Base-by-base conservation (phyloP, 78 protist genomes). In the Acrasis kona region DNA sequence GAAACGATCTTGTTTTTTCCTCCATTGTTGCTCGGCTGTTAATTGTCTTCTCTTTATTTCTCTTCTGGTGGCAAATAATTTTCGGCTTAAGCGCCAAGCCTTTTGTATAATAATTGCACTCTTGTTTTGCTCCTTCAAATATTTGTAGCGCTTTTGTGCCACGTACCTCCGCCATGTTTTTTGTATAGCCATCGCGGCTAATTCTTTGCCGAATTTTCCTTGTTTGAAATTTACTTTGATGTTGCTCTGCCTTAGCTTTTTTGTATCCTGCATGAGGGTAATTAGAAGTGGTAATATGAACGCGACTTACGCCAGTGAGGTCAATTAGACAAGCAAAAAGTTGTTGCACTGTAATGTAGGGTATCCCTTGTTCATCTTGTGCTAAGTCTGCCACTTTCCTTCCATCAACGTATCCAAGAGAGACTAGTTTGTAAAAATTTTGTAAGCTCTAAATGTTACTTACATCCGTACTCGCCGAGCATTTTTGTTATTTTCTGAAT, bases 401-500 rank as follows among this genome's bases (percentile, higher is more conserved):
- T 5, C 85, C 85, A 69, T 80, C 85, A 27, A 80, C 50, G 72
- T 72, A 61, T 12, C 64, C 85, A 29, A 73, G 3, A 28, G 64
- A 41, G 38, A 80, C 70, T n/a, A n/a, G n/a, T n/a, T n/a, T n/a
- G n/a, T n/a, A n/a, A n/a, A n/a, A n/a, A n/a, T n/a, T n/a, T n/a
- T n/a, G n/a, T n/a, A n/a, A n/a, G n/a, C n/a, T n/a, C n/a, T n/a
- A n/a, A n/a, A n/a, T n/a, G n/a, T n/a, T n/a, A n/a, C n/a, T n/a
- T n/a, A n/a, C n/a, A n/a, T 1, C n/a, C 71, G 79, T 8, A 65
- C n/a, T 7, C 27, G 1, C 66, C 29, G 30, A 70, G 1, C 31
- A 79, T 10, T 19, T 19, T 36, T 68, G 72, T 78, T 69, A 79
- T 74, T 65, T 2, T 28, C 29, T 30, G 34, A 34, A 80, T 67